Evolutionary conservation across 257 asterid genomes (phyloP), one percentile per base, ranked within the genome.

Genomic region (Lycium barbarum): DNA sequence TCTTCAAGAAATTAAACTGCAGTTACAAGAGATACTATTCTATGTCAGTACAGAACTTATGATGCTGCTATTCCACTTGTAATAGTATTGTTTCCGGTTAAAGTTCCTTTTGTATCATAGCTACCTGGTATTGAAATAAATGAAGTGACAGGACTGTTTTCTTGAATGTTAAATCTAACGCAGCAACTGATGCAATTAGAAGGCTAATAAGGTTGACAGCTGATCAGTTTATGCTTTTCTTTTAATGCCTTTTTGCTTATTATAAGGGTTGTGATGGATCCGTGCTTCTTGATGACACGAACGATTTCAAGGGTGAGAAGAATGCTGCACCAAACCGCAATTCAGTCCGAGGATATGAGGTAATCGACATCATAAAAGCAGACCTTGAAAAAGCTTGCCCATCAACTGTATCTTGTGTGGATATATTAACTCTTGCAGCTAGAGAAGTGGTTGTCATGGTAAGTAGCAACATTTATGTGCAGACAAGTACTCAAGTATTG

Each of bases 251-350:
- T 62, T 82, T 55, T 55, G 82, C 53, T 87, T 84, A 67, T 18
- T 57, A 17, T 54, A 76, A 94, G 98, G 97, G 97, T 63, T 93
- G 98, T 89, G 97, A 93, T 86, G 98, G 91, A 53, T 95, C 98
- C 0, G 85, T 95, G 62, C 95, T 95, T 67, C 91, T 95, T 33
- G 97, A 95, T 78, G 97, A 95, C 86, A 92, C 94, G 0, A 38
- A 82, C 2, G 88, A 86, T 62, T 88, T 92, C 88, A 93, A 89
- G 79, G 97, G 97, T 15, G 97, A 93, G 89, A 93, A 95, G 84
- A 92, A 88, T 63, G 95, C 97, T 73, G 45, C 63, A 17, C 98
- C 98, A 0, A 95, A 95, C 36, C 92, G 89, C 15, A 93, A 92
- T 26, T 95, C 98, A 11, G 87, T 6, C 9, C 70, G 95, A 83